Conservation (phyloP, 2,329 filamentous ascomycete genomes). For the Elsinoe arachidis region DNA sequence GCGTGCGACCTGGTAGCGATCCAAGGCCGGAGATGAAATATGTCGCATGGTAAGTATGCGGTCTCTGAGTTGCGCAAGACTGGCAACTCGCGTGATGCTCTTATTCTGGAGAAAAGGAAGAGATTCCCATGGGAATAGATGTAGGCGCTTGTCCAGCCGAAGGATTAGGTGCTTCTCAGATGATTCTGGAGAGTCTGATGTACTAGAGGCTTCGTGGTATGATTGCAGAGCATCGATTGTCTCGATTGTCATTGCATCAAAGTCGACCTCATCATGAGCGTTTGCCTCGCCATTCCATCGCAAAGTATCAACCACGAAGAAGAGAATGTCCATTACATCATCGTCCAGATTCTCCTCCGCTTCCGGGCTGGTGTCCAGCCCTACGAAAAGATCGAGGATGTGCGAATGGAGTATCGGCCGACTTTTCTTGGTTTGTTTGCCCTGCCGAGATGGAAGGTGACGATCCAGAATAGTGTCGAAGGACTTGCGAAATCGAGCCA, state of each 20-base stretch:
- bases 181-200: conserved; percentile 20
- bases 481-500: conserved; percentile 66
- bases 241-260: conserved; percentile 83
- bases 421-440: conserved; percentile 45
- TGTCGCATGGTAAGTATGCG: conserved; percentile 53
- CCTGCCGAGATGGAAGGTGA: conserved; percentile 71
- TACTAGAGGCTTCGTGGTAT: conserved; percentile 54
- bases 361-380: conserved; percentile 63
- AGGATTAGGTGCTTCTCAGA: conserved; percentile 65
- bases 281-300: conserved; percentile 96
- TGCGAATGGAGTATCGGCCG: conserved; percentile 50
- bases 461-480: conserved; percentile 75
- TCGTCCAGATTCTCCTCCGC: conserved; percentile 73
- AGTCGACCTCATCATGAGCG: conserved; percentile 95
- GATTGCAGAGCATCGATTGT: conserved; percentile 73
- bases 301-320: conserved; percentile 91
- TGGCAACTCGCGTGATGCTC: conserved; percentile 81
- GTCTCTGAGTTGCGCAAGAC: conserved; percentile 70
- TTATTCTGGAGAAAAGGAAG: conserved; percentile 72
- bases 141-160: conserved; percentile 82
- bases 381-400: conserved; percentile 81
- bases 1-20: conserved; percentile 41
- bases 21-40: conserved; percentile 17
- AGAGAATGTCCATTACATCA: conserved; percentile 80
- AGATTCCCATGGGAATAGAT: conserved; percentile 93